Conservation (phyloP, 305 asterid species). For the Salvia sclarea region DNA sequence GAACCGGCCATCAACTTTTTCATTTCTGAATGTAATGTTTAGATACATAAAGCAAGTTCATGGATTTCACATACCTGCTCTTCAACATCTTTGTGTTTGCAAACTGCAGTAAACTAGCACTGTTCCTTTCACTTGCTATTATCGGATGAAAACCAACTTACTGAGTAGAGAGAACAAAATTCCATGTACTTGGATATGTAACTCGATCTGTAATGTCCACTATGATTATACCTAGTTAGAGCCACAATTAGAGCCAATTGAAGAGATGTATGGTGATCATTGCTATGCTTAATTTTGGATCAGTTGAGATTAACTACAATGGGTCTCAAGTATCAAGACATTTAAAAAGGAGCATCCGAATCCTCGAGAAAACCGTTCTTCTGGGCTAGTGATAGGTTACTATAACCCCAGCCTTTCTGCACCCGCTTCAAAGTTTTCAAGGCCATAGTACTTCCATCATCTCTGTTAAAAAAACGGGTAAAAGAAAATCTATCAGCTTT, state of each 20-base stretch:
- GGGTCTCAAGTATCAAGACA: conserved; percentile 11
- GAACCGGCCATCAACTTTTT: conserved; percentile 17
- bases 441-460: conserved; percentile 76
- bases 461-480: conserved; percentile 52
- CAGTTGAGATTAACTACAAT: conserved; percentile 6
- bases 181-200: not conserved
- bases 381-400: conserved; percentile 42
- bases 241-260: conserved; percentile 1
- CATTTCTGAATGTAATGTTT: conserved; percentile 34
- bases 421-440: conserved; percentile 83
- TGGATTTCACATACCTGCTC: conserved; percentile 38
- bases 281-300: conserved; percentile 21
- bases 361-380: conserved; percentile 49
- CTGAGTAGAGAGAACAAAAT: not conserved
- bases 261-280: conserved; percentile 17
- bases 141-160: conserved; percentile 16
- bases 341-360: conserved; percentile 40
- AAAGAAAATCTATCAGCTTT: not conserved
- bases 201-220: not conserved
- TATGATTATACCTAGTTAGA: conserved; percentile 21
- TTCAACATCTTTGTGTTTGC: conserved; percentile 36
- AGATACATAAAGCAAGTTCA: conserved; percentile 35
- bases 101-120: conserved; percentile 52
- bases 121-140: conserved; percentile 25
- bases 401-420: conserved; percentile 87